phyloP scores from a whole-genome alignment of 164 flowering plant species.

The Vitis rotundifolia region DNA sequence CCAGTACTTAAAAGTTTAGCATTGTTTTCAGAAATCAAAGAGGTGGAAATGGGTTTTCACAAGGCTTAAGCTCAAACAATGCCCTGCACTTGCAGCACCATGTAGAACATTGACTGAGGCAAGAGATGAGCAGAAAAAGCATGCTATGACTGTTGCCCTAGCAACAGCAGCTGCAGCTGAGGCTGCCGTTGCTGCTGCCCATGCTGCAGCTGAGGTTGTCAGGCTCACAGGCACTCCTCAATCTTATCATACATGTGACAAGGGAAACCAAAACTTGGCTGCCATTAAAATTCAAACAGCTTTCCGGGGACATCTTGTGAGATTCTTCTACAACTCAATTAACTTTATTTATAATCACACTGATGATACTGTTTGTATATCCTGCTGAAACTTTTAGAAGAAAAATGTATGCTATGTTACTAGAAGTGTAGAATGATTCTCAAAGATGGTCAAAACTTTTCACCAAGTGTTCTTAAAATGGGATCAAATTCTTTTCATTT shows the following conservation, averaged over 20 bases:
- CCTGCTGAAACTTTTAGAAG: too few relatives aligned
- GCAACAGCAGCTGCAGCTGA: slow-evolving; percentile 88
- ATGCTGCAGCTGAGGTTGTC: slow-evolving; percentile 78
- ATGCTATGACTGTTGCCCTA: slow-evolving; percentile 67
- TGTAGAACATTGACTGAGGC: slow-evolving; percentile 43
- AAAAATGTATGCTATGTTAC: too few relatives aligned
- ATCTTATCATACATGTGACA: slow-evolving; percentile 11
- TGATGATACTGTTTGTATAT: too few relatives aligned
- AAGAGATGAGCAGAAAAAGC: slow-evolving; percentile 66
- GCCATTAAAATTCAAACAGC: slow-evolving; percentile 74
- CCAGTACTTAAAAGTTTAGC: not conserved
- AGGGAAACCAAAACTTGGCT: slow-evolving; percentile 34
- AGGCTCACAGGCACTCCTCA: slow-evolving; percentile 42
- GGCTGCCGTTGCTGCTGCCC: slow-evolving; percentile 85
- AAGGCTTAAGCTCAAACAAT: slow-evolving; percentile 37
- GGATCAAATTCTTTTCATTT: too few relatives aligned
- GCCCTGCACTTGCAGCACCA: slow-evolving; percentile 41
- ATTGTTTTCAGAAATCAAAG: slow-evolving; percentile 38
- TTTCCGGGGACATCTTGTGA: slow-evolving; percentile 73
- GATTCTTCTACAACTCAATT: slow-evolving; percentile 13
- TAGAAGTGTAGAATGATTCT: too few relatives aligned
- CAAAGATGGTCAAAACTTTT: too few relatives aligned
- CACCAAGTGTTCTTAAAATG: too few relatives aligned
- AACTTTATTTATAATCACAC: too few relatives aligned
- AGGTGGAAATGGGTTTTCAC: slow-evolving; percentile 45